These are phyloP conservation scores for Pilaira anomala DNA, from an alignment of 192 early-diverging fungal genomes.

Conservation along the genomic window DNA sequence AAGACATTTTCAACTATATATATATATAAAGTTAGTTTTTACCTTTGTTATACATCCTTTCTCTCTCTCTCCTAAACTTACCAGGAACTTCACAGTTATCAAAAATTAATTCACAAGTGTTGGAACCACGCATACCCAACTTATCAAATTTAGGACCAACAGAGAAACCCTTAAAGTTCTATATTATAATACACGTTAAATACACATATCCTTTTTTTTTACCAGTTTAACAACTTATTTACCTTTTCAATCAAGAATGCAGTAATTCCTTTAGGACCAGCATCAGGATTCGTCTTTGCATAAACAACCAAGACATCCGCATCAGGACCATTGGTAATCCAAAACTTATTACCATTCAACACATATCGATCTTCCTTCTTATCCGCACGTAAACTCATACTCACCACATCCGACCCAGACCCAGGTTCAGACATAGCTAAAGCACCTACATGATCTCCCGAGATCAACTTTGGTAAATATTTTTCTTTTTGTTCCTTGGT, in stretches of 20 bases:
- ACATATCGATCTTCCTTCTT: slow-evolving; percentile 82
- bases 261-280: slow-evolving; percentile 87
- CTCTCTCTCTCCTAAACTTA: slow-evolving; percentile 15
- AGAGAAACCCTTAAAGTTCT: slow-evolving; percentile 81
- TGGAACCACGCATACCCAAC: slow-evolving; percentile 93
- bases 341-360: slow-evolving; percentile 89
- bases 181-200: slow-evolving; percentile 7
- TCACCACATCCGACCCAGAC: slow-evolving; percentile 90
- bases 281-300: slow-evolving; percentile 79
- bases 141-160: slow-evolving; percentile 90
- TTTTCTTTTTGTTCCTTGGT: slow-evolving; percentile 83
- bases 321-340: slow-evolving; percentile 97
- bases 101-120: slow-evolving; percentile 93
- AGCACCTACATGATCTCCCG: slow-evolving; percentile 85
- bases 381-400: slow-evolving; percentile 82
- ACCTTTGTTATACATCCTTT: not conserved
- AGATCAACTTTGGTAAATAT: slow-evolving; percentile 86
- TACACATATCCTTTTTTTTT: not conserved
- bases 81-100: slow-evolving; percentile 89
- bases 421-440: slow-evolving; percentile 93
- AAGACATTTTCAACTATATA: slow-evolving; percentile 74
- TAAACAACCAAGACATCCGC: slow-evolving; percentile 89
- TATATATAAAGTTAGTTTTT: not conserved
- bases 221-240: not conserved
- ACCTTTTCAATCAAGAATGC: slow-evolving; percentile 92